These are phyloP conservation scores for Fusarium citri DNA, from an alignment of 2,329 filamentous ascomycete genomes.

Conservation along the genomic window DNA sequence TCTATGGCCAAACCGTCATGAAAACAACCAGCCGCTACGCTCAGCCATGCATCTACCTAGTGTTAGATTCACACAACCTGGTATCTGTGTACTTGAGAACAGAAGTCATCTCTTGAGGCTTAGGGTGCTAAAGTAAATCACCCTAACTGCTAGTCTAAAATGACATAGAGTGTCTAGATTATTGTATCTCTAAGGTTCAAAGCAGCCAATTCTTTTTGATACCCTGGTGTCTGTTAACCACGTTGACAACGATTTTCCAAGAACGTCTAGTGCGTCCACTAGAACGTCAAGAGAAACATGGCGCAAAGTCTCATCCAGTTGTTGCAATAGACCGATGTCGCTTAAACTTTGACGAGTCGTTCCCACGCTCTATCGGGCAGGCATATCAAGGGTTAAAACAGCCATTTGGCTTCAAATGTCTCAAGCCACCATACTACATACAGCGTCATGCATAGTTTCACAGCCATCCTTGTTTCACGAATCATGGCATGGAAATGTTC, in stretches of 20 bases:
- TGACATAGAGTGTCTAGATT: not conserved
- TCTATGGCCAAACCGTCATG: not conserved
- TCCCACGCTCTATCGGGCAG: not conserved
- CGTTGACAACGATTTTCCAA: not conserved
- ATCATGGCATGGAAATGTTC: constrained; percentile 1
- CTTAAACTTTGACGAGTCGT: constrained; percentile 9
- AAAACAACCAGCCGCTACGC: not conserved
- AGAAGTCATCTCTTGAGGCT: not conserved
- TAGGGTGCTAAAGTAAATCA: not conserved
- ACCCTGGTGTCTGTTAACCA: not conserved
- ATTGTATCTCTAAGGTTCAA: not conserved
- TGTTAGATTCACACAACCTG: not conserved
- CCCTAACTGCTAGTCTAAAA: not conserved
- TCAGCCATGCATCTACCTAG: not conserved
- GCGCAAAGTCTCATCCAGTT: constrained; percentile 11
- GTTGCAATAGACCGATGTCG: constrained; percentile 1
- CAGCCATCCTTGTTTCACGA: constrained; percentile 15
- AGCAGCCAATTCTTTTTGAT: not conserved
- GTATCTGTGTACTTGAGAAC: not conserved
- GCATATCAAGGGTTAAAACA: not conserved
- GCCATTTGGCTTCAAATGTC: constrained; percentile 16
- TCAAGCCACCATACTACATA: constrained; percentile 13
- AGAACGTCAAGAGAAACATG: constrained; percentile 33
- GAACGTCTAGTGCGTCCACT: constrained; percentile 14
- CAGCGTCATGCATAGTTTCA: constrained; percentile 4